Percentiles rank a stretch among this genome's conserved stretches.
Evolutionary conservation across 2,329 filamentous ascomycete species (phyloP).

Genomic region (Xylaria sp.): DNA sequence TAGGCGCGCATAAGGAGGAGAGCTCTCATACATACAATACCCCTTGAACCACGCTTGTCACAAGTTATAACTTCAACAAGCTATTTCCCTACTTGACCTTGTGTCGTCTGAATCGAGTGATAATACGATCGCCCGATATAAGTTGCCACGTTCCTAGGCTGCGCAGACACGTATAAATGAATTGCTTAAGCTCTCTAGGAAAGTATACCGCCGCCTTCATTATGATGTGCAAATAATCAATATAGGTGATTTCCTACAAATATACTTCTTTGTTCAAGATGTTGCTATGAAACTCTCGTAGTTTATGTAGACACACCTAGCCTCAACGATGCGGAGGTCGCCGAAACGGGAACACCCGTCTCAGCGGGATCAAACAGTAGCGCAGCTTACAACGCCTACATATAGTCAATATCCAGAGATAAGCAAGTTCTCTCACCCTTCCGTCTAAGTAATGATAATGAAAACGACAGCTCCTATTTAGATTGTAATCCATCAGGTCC

Average conservation of each 20-base stretch:
- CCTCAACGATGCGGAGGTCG: conserved; percentile 32
- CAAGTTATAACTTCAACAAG: background rate
- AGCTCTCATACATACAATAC: conserved; percentile 1
- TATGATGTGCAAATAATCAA: too few species aligned
- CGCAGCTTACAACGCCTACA: background rate
- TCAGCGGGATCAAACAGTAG: background rate
- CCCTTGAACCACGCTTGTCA: background rate
- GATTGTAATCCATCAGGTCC: background rate
- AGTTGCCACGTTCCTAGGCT: too few species aligned
- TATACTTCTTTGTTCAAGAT: background rate
- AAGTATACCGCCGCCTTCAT: too few species aligned
- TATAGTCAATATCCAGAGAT: background rate
- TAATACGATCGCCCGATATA: background rate
- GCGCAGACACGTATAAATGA: too few species aligned
- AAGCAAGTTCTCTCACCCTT: background rate
- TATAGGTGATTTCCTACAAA: background rate
- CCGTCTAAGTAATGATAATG: background rate
- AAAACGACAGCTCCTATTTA: background rate
- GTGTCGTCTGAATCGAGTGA: background rate
- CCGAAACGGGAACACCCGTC: conserved; percentile 36
- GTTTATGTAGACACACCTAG: background rate
- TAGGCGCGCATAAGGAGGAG: background rate
- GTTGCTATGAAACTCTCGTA: background rate
- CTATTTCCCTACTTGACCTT: background rate
- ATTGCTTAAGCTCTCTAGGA: too few species aligned